Evolutionary conservation across 257 asterid species (phyloP).

Genomic region (Solanum ossicruentum): DNA sequence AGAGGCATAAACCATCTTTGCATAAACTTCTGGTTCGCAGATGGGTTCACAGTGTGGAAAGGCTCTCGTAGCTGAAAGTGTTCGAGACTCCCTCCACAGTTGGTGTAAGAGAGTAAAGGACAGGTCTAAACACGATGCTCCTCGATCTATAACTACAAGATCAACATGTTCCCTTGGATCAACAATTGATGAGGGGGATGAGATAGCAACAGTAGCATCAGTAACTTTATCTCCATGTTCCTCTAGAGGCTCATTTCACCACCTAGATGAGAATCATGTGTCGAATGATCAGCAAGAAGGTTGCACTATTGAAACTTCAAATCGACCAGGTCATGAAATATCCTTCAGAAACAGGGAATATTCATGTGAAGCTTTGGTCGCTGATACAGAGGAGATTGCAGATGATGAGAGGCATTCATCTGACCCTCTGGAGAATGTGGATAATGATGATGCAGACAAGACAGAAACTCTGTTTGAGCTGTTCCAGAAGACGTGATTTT

Average conservation of each 20-base stretch:
- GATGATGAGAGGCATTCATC: slow-evolving; percentile 9
- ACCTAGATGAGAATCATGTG: slow-evolving; percentile 8
- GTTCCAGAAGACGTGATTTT: slow-evolving; percentile 30
- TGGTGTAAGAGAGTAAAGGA: slow-evolving; percentile 89
- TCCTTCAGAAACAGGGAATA: slow-evolving; percentile 19
- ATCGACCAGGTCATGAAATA: slow-evolving; percentile 1
- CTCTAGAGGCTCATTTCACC: slow-evolving; percentile 33
- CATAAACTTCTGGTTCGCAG: slow-evolving; percentile 8
- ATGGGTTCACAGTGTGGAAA: slow-evolving; percentile 82
- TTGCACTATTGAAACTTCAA: slow-evolving; percentile 7
- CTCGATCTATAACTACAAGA: slow-evolving; percentile 58
- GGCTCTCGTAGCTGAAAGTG: slow-evolving; percentile 82
- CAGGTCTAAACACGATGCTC: slow-evolving; percentile 34
- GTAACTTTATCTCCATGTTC: slow-evolving; percentile 60
- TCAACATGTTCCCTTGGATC: slow-evolving; percentile 55
- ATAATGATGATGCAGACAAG: neutral
- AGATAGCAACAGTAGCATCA: slow-evolving; percentile 41
- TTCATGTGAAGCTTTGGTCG: slow-evolving; percentile 4
- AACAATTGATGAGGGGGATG: slow-evolving; percentile 53
- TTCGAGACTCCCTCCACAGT: slow-evolving; percentile 69
- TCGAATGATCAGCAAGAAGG: slow-evolving; percentile 8
- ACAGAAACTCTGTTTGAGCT: slow-evolving; percentile 43
- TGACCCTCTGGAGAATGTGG: neutral
- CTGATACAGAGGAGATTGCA: slow-evolving; percentile 7
- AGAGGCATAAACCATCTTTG: neutral